Conservation (phyloP, 306 rosid genomes). For the Pachyrhizus erosus region DNA sequence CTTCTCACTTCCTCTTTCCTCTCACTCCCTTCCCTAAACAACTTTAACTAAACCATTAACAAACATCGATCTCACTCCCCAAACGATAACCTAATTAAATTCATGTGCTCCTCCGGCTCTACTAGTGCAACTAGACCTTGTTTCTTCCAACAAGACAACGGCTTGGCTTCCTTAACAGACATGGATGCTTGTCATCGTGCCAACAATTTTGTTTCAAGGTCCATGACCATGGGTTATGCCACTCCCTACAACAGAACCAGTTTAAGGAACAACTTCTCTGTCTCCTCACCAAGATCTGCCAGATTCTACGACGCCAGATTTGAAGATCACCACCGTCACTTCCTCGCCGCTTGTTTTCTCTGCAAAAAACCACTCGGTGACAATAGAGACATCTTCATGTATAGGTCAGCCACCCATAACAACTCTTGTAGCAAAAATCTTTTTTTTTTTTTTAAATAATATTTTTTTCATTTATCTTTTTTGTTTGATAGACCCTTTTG, state of each 20-base stretch:
- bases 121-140: constrained; percentile 52
- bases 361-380: constrained; percentile 72
- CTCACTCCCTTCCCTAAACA: not conserved
- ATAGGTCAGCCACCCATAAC: constrained; percentile 62
- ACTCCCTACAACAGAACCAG: constrained; percentile 35
- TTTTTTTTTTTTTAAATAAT: not conserved
- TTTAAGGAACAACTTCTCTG: constrained; percentile 46
- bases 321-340: constrained; percentile 78
- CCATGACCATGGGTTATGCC: constrained; percentile 62
- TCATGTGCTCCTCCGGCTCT: constrained; percentile 51
- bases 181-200: constrained; percentile 69
- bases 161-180: constrained; percentile 67
- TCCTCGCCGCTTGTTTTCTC: constrained; percentile 76
- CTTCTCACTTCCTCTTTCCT: not conserved
- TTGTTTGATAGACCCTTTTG: not conserved
- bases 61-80: not conserved
- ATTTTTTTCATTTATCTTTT: too few species aligned
- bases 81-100: not conserved
- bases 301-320: constrained; percentile 73
- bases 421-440: not conserved
- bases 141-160: constrained; percentile 66
- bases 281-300: constrained; percentile 71
- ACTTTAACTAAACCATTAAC: not conserved
- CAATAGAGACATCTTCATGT: constrained; percentile 90
- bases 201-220: constrained; percentile 52